Evolutionary conservation across 1,139 yeast species (phyloP), one percentile per base, ranked within the genome.

Genomic region (Sugiyamaella paludigena): DNA sequence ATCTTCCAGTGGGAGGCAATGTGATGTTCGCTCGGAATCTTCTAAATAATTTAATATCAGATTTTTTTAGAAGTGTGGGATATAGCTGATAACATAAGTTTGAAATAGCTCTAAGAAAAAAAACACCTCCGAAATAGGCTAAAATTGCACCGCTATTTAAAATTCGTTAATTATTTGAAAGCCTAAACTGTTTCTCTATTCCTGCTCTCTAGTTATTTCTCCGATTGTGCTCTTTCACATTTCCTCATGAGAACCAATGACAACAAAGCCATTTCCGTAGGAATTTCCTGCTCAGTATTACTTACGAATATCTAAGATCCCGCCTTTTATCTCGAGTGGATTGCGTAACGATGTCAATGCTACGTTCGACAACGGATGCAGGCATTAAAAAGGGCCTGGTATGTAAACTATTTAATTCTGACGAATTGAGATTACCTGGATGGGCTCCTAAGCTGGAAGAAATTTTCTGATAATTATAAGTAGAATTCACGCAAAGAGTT

Each of bases 1-100:
- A 64, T 7, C 65, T 64, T 45, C 72, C 70, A 11, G 76, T 62
- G 1, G 85, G 79, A 1, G 85, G 82, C 37, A 80, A 55, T 1
- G 77, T 60, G 32, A 80, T 53, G 51, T 71, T 57, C 47, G 69
- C 71, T 65, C 83, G 75, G 60, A 69, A 9, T 62, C 8, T 52
- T 40, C 47, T 74, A 75, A 15, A 67, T 51, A 4, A 71, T 26
- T 0, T 53, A 31, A 6, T 74, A 35, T 68, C 69, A 2, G 60
- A 51, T 40, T 68, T 58, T 8, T 64, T 58, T 34, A 71, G 66
- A 26, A 72, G 49, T 1, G 63, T 52, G 12, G 82, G 81, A 46
- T 43, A 40, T 10, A 51, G 36, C 15, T 45, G 40, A 35, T 46
- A 49, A 31, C 46, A 27, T n/a, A 49, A 27, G 38, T 57, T 41